Evolutionary conservation across 2,329 filamentous ascomycete species (phyloP), one percentile per base, ranked within the genome.

Genomic region (Ciborinia camelliae): DNA sequence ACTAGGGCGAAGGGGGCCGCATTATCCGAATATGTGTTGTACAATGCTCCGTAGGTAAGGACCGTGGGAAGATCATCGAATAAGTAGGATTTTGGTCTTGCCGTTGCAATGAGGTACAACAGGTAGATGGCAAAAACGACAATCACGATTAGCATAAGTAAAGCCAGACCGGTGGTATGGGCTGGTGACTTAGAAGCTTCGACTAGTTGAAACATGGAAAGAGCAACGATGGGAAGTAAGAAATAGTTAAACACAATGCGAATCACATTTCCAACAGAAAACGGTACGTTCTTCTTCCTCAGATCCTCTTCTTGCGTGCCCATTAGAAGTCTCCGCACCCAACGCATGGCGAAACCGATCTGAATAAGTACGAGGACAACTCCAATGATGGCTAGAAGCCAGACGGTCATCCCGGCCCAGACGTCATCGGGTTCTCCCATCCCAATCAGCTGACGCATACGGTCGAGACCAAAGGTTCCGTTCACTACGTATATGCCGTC

Each of bases 11-110:
- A 99, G 0, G 91, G 88, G 9, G 94, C 91, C 0, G 92, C 92
- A 75, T 94, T 90, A 75, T 99, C 95, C 30, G 91, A 95, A 76
- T 96, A 98, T 0, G 95, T 99, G 78, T 99, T 99, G 78, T 99
- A 99, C 9, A 99, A 81, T 6, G 95, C 92, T 0, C 95, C 95
- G 72, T 97, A 98, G 0, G 92, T 83, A 2, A 99, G 82, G 10
- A 98, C 87, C 0, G 92, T 97, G 8, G 92, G 87, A 57, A 99
- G 82, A 73, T 98, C 92, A 77, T 99, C 95, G 75, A 97, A 99
- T 12, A 99, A 82, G 70, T 92, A 90, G 1, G 92, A 90, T 67
- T 92, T 88, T 7, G 93, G 93, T 68, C 90, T 88, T 0, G 91
- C 95, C 30, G 82, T 86, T 64, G 89, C 86, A 71, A 98, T 94